A percentile compares a stretch with the other conserved stretches of the same genome.
phyloP scores from a whole-genome alignment of 176 grass and related monocot genomes.

The Carex myosuroides region DNA sequence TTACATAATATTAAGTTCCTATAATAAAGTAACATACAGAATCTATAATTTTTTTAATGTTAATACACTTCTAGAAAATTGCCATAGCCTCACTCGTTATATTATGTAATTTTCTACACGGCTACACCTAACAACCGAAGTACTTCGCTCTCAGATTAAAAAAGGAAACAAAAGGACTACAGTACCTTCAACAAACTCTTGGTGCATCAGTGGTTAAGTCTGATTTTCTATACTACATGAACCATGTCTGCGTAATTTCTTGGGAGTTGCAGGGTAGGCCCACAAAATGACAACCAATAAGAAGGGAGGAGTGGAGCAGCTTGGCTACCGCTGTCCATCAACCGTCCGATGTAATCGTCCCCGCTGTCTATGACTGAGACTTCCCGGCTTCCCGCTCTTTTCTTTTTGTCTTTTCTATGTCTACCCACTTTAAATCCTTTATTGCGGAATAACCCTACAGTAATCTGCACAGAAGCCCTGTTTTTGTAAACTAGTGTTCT shows the following conservation, averaged over 20 bases:
- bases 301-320: background rate
- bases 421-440: background rate
- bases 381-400: slow-evolving; percentile 1
- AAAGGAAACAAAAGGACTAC: too few species aligned
- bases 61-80: too few species aligned
- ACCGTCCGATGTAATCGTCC: slow-evolving; percentile 9
- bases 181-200: background rate
- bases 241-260: background rate
- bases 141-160: too few species aligned
- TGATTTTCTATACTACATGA: background rate
- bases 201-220: background rate
- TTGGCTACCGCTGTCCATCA: background rate
- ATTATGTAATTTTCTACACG: too few species aligned
- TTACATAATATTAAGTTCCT: too few species aligned
- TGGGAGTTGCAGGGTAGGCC: background rate
- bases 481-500: background rate
- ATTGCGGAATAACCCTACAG: background rate
- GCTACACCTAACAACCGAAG: too few species aligned
- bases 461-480: background rate
- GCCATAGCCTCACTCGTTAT: too few species aligned
- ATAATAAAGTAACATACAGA: too few species aligned
- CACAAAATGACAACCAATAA: background rate
- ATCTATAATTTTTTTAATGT: too few species aligned
- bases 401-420: background rate
- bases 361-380: background rate